Evolutionary conservation across 2,329 filamentous ascomycete species (phyloP), one percentile per base, ranked within the genome.

Genomic region (Venturia pyrina): DNA sequence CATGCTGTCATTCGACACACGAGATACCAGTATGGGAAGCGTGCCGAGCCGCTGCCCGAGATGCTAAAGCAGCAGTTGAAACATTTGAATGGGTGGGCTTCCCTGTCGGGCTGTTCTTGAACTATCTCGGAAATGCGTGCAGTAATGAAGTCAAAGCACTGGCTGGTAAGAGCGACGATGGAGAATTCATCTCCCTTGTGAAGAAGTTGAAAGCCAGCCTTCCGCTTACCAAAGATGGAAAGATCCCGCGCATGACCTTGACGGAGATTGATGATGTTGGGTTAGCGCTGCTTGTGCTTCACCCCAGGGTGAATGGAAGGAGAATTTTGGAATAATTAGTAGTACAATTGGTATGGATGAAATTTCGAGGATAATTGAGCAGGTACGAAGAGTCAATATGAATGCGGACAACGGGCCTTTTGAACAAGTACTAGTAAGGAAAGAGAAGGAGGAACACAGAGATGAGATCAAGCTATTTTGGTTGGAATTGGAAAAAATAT

Each of bases 51-150:
- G 69, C 67, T 11, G 28, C 17, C 7, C 24, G 24, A 10, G 69
- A 61, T n/a, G 59, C 59, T 21, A 43, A 69, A 40, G 40, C 64
- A 3, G 24, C 66, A 17, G 5, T 66, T 41, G 66, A 68, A 15
- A 66, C 34, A 3, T 72, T 77, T 62, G 74, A 76, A 48, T 71
- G 70, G 6, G 71, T 72, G 37, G 66, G 70, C 4, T 76, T 76
- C 56, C 69, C 71, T 21, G 70, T 70, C 48, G 75, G 75, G 11
- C 68, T 72, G 62, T 76, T 76, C 64, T 75, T 76, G 73, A 75
- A 76, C 48, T 75, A 75, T 64, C 68, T 77, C 4, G 74, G 68
- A 5, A 69, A 74, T 53, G 74, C 73, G 3, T 67, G 65, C 19
- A 64, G 65, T 15, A 65, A 70, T 40, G 63, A 70, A 59, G 66